Percentiles rank a stretch among this genome's conserved stretches.
Conservation (phyloP, 768 basidiomycete species). For the Gyrodon lividus region DNA sequence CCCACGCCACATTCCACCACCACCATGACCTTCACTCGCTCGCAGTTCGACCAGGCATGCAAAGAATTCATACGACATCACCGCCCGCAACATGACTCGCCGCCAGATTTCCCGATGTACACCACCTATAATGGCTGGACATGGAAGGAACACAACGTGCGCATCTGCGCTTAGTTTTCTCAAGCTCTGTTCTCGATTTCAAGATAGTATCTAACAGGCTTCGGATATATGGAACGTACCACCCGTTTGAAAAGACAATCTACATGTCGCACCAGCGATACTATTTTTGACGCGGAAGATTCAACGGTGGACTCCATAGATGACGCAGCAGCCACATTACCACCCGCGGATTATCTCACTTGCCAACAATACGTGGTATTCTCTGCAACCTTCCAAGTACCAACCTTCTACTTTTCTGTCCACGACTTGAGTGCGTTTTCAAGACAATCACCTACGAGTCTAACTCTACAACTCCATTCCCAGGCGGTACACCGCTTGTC, state of each 20-base stretch:
- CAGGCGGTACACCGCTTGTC: constrained; percentile 65
- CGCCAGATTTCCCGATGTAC: constrained; percentile 2
- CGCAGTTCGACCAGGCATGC: constrained; percentile 60
- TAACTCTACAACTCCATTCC: constrained; percentile 12
- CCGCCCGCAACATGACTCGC: not conserved
- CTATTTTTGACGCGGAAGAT: constrained; percentile 1
- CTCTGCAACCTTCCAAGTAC: constrained; percentile 78
- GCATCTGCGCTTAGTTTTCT: constrained; percentile 24
- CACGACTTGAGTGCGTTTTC: constrained; percentile 62
- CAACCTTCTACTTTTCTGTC: constrained; percentile 79
- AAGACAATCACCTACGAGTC: constrained; percentile 9
- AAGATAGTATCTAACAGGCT: constrained; percentile 33
- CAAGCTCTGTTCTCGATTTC: constrained; percentile 10
- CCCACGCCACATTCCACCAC: constrained; percentile 38
- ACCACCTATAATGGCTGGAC: constrained; percentile 43
- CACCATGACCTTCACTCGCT: constrained; percentile 44
- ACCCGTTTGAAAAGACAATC: constrained; percentile 20
- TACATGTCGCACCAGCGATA: constrained; percentile 6
- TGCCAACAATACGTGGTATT: constrained; percentile 70
- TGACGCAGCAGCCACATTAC: constrained; percentile 39
- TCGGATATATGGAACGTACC: constrained; percentile 50
- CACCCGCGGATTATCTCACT: constrained; percentile 36
- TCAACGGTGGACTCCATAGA: constrained; percentile 26
- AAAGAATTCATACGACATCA: constrained; percentile 45
- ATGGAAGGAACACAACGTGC: constrained; percentile 61